phyloP scores from a whole-genome alignment of 148 eudicot species.

The Spergularia marina region DNA sequence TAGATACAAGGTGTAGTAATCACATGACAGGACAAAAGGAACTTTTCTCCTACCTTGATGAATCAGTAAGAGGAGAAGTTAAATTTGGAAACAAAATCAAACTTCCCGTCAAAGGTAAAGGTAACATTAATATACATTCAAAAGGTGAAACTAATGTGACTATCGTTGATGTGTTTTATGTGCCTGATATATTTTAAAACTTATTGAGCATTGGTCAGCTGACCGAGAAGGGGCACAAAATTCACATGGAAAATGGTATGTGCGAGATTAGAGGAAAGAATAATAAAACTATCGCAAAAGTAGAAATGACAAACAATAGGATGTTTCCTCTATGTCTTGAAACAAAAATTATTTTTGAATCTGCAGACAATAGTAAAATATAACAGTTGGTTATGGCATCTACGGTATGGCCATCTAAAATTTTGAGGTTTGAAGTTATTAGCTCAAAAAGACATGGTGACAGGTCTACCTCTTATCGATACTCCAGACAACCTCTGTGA shows the following conservation, averaged over 20 bases:
- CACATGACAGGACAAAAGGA: background rate
- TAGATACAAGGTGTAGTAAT: too few relatives aligned
- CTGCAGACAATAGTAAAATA: background rate
- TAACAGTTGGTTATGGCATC: constrained; percentile 1
- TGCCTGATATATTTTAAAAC: constrained; percentile 12
- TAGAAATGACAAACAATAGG: constrained; percentile 12
- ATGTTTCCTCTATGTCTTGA: constrained; percentile 16
- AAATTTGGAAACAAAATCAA: constrained; percentile 9
- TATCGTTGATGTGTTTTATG: constrained; percentile 10
- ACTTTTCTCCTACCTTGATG: constrained; percentile 6
- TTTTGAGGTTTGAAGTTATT: constrained; percentile 10
- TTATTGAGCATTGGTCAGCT: constrained; percentile 20
- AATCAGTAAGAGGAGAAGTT: constrained; percentile 5
- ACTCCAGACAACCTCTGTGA: background rate
- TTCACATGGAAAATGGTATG: constrained; percentile 10
- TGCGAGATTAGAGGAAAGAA: background rate
- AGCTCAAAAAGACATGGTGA: constrained; percentile 14
- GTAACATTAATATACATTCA: background rate
- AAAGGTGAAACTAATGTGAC: constrained; percentile 16
- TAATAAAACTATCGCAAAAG: background rate
- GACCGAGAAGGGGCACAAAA: constrained; percentile 4
- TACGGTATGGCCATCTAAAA: constrained; percentile 13
- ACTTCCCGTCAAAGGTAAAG: constrained; percentile 15
- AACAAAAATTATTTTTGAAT: background rate
- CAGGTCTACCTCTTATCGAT: constrained; percentile 6